Conservation (phyloP, 1,284 basidiomycete genomes). For the Pseudozyma sp. region DNA sequence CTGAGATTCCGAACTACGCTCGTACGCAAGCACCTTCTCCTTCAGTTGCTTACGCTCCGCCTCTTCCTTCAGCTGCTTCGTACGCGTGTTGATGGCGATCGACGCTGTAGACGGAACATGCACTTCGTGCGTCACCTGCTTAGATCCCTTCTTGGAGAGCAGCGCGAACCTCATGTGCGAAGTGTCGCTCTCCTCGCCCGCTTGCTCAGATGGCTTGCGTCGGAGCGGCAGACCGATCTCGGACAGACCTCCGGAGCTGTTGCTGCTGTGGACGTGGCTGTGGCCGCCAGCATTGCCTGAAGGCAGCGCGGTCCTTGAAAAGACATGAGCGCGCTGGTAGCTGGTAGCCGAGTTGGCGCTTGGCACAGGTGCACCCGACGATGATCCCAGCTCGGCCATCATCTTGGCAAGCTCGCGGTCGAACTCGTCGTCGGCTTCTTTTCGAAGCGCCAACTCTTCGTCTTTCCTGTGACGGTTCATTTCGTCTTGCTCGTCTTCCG, state of each 20-base stretch:
- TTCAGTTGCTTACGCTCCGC: constrained; percentile 65
- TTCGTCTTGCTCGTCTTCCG: constrained; percentile 38
- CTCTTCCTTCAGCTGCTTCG: constrained; percentile 59
- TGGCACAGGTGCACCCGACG: constrained; percentile 6
- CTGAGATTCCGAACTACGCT: constrained; percentile 69
- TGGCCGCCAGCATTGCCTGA: constrained; percentile 21
- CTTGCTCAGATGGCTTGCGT: constrained; percentile 71
- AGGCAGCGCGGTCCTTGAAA: constrained; percentile 20
- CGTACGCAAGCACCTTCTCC: constrained; percentile 61
- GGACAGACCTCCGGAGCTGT: constrained; percentile 72
- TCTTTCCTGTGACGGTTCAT: constrained; percentile 58
- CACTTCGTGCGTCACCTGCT: constrained; percentile 75
- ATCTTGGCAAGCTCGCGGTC: constrained; percentile 95
- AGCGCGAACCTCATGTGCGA: constrained; percentile 89
- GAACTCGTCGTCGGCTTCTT: constrained; percentile 92
- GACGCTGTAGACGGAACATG: constrained; percentile 56
- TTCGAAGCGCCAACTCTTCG: constrained; percentile 70
- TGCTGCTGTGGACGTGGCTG: constrained; percentile 66
- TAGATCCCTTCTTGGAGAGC: constrained; percentile 92
- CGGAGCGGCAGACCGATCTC: constrained; percentile 71
- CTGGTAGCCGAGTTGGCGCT: not conserved
- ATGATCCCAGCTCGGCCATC: constrained; percentile 75
- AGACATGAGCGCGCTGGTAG: constrained; percentile 21
- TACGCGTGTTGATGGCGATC: constrained; percentile 62
- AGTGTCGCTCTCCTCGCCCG: constrained; percentile 62